Percentiles rank a stretch among this genome's conserved stretches.
phyloP scores from a whole-genome alignment of 2,329 filamentous ascomycete genomes.

The Saccharata proteae region DNA sequence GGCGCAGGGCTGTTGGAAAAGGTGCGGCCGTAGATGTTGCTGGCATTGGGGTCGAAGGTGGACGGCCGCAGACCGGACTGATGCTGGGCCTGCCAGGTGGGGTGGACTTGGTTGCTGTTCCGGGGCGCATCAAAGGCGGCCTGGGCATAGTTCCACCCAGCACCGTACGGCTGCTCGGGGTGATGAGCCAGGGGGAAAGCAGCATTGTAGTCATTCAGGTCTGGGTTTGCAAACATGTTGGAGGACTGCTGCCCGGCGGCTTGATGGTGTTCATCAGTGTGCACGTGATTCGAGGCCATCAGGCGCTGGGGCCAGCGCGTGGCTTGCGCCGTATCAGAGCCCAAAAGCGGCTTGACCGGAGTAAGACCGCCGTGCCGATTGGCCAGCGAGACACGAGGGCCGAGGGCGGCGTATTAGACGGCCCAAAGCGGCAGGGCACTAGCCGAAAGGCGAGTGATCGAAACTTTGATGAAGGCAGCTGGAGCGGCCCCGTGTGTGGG shows the following conservation, averaged over 20 bases:
- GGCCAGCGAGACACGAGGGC: no score
- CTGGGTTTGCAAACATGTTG: conserved; percentile 3
- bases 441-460: background rate
- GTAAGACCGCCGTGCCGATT: no score
- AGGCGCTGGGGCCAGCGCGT: no score
- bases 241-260: conserved; percentile 6
- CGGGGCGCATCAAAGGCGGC: background rate
- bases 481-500: no score
- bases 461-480: no score
- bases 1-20: conserved; percentile 12
- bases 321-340: no score
- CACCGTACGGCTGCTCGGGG: background rate
- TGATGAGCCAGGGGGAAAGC: no score
- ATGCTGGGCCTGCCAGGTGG: conserved; percentile 10
- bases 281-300: conserved; percentile 12
- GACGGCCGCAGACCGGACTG: conserved; percentile 10
- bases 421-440: conserved; percentile 1
- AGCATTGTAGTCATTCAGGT: conserved; percentile 17
- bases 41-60: conserved; percentile 8
- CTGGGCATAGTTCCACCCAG: background rate
- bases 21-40: conserved; percentile 12
- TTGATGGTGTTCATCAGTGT: conserved; percentile 8
- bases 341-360: no score
- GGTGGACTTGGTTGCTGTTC: no score
- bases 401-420: no score